These are phyloP conservation scores for Phtheirospermum japonicum DNA, from an alignment of 257 asterid genomes.

Conservation along the genomic window DNA sequence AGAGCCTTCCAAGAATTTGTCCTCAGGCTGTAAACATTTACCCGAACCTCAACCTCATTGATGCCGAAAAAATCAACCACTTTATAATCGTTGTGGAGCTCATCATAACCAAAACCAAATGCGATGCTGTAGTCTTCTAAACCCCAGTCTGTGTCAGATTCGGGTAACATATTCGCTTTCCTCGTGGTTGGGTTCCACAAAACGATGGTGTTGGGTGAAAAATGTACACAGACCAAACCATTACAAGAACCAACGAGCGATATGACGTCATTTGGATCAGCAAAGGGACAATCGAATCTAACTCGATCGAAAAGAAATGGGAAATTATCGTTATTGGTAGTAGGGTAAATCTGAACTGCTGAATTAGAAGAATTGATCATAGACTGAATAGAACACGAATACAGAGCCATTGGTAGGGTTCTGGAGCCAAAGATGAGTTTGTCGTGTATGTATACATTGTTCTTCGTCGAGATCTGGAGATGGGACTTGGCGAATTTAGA, in stretches of 20 bases:
- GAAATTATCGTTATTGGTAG: background rate
- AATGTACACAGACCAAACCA: no score
- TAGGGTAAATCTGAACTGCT: conserved; percentile 26
- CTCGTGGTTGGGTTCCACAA: conserved; percentile 32
- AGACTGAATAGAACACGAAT: conserved; percentile 16
- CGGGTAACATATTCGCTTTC: conserved; percentile 12
- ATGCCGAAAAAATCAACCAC: conserved; percentile 14
- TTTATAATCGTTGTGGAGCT: conserved; percentile 29
- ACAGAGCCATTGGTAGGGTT: conserved; percentile 14
- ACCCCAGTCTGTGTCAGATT: conserved; percentile 15
- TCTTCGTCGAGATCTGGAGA: conserved; percentile 24
- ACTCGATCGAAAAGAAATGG: conserved; percentile 21
- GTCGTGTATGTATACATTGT: conserved; percentile 21
- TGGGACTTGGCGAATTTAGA: conserved; percentile 27
- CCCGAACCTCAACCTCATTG: conserved; percentile 10
- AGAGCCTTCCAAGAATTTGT: no score
- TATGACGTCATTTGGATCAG: no score
- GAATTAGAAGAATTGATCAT: conserved; percentile 2
- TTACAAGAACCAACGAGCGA: no score
- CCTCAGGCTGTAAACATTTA: conserved; percentile 27
- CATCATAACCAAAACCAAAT: conserved; percentile 28
- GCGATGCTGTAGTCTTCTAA: background rate
- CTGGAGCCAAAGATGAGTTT: conserved; percentile 22
- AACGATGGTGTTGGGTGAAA: conserved; percentile 12
- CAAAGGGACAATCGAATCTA: conserved; percentile 23